phyloP scores from a whole-genome alignment of 2,329 filamentous ascomycete species.

The Scorias spongiosa region DNA sequence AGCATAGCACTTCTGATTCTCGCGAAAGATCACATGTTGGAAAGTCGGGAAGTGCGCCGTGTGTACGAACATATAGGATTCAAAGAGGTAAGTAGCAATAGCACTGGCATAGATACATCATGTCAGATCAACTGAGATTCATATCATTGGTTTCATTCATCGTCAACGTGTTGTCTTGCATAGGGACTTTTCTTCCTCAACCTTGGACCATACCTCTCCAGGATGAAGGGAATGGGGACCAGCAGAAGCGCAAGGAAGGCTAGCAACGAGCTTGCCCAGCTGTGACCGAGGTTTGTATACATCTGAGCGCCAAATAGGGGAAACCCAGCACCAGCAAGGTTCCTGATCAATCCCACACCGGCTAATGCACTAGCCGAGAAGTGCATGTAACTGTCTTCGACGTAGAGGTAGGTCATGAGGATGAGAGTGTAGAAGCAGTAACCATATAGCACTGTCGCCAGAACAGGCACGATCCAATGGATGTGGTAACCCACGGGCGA shows the following conservation, averaged over 20 bases:
- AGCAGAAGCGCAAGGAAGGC: conserved; percentile 21
- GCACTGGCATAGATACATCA: too few relatives aligned
- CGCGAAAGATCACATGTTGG: too few relatives aligned
- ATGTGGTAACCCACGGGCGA: conserved; percentile 6
- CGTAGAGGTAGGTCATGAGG: conserved; percentile 35
- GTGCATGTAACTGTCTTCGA: conserved; percentile 33
- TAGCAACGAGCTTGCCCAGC: conserved; percentile 24
- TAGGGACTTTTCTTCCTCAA: conserved; percentile 24
- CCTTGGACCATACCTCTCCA: conserved; percentile 3
- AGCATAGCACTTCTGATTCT: too few relatives aligned
- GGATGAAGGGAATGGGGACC: conserved; percentile 20
- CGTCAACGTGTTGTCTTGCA: conserved; percentile 23
- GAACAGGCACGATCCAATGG: conserved; percentile 26
- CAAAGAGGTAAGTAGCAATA: too few relatives aligned
- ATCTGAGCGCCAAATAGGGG: conserved; percentile 27
- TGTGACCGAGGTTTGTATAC: conserved; percentile 24
- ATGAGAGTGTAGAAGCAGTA: conserved; percentile 37
- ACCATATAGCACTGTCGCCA: conserved; percentile 35
- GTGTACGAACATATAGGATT: too few relatives aligned
- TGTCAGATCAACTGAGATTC: too few relatives aligned
- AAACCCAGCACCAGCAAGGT: conserved; percentile 23
- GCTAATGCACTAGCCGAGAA: conserved; percentile 28
- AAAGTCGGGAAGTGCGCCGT: too few relatives aligned
- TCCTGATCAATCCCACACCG: conserved; percentile 25
- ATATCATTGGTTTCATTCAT: conserved; percentile 5